A percentile compares a stretch with the other conserved stretches of the same genome.
These are phyloP conservation scores for Euphorbia celastroides DNA, from an alignment of 441 rosid genomes.

Conservation along the genomic window DNA sequence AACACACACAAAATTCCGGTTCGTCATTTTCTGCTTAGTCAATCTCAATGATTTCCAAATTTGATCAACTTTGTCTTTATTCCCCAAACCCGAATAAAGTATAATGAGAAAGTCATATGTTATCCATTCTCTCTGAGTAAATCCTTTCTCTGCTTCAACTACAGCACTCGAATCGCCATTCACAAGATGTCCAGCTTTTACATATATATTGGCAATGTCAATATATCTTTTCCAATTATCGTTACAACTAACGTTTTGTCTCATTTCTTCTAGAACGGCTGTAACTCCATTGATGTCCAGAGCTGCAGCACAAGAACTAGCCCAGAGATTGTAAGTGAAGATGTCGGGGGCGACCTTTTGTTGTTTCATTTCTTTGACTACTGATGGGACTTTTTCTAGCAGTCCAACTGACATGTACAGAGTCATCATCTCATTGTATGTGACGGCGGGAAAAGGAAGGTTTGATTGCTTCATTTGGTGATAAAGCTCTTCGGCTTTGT, in stretches of 20 bases:
- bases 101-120: conserved; percentile 82
- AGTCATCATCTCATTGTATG: conserved; percentile 93
- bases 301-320: conserved; percentile 79
- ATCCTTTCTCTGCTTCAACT: conserved; percentile 52
- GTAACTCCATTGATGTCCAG: conserved; percentile 49
- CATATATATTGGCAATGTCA: conserved; percentile 46
- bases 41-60: conserved; percentile 83
- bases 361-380: conserved; percentile 50
- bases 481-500: conserved; percentile 59
- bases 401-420: conserved; percentile 74
- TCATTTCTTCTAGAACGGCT: conserved; percentile 69
- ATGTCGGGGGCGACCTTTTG: conserved; percentile 65
- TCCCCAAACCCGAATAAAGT: conserved; percentile 63
- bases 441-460: conserved; percentile 49
- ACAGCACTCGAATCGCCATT: conserved; percentile 39
- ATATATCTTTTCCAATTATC: conserved; percentile 62
- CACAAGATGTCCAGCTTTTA: conserved; percentile 44
- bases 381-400: conserved; percentile 63
- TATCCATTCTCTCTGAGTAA: conserved; percentile 82
- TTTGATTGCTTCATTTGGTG: conserved; percentile 44
- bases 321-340: conserved; percentile 81
- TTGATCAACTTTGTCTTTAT: conserved; percentile 71
- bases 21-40: conserved; percentile 81
- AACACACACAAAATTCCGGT: conserved; percentile 69
- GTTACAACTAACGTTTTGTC: conserved; percentile 30